Conservation (phyloP, 2,329 filamentous ascomycete species). For the Fusarium piperis region DNA sequence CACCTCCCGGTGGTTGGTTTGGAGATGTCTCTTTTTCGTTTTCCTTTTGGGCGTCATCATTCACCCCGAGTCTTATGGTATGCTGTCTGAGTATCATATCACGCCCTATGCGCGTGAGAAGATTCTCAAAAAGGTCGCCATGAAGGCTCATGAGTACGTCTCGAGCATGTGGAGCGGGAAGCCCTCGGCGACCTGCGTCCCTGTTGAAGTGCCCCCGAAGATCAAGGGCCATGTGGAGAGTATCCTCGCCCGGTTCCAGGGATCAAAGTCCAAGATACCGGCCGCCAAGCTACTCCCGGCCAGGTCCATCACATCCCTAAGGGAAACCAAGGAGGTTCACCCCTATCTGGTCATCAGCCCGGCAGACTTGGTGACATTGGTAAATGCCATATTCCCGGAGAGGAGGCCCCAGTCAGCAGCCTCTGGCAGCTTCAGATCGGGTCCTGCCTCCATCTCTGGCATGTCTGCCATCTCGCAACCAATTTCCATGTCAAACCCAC, state of each 20-base stretch:
- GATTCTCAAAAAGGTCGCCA: conserved; percentile 80
- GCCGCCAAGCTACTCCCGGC: conserved; percentile 73
- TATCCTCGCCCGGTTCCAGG: conserved; percentile 72
- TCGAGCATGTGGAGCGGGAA: conserved; percentile 80
- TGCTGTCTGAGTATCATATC: conserved; percentile 91
- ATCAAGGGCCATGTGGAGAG: conserved; percentile 77
- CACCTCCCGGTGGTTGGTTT: conserved; percentile 85
- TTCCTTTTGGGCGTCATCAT: conserved; percentile 87
- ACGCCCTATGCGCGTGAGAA: conserved; percentile 89
- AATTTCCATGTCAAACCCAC: conserved; percentile 68
- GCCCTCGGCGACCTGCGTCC: conserved; percentile 62
- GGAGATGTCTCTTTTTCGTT: conserved; percentile 90
- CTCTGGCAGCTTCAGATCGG: conserved; percentile 71
- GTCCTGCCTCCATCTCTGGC: conserved; percentile 73
- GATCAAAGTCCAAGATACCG: conserved; percentile 58
- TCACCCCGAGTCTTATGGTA: conserved; percentile 83
- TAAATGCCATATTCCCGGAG: conserved; percentile 86
- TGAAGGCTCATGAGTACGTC: conserved; percentile 81
- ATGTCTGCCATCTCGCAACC: conserved; percentile 74
- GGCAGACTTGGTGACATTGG: conserved; percentile 80
- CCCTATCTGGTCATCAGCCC: conserved; percentile 83
- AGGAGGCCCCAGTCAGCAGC: conserved; percentile 70
- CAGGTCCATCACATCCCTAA: conserved; percentile 75
- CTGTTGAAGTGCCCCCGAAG: conserved; percentile 63
- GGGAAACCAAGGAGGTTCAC: conserved; percentile 81